A percentile compares a stretch with the other conserved stretches of the same genome.
phyloP scores from a whole-genome alignment of 805 yeast species.

The Saccharomycopsis fibuligera region DNA sequence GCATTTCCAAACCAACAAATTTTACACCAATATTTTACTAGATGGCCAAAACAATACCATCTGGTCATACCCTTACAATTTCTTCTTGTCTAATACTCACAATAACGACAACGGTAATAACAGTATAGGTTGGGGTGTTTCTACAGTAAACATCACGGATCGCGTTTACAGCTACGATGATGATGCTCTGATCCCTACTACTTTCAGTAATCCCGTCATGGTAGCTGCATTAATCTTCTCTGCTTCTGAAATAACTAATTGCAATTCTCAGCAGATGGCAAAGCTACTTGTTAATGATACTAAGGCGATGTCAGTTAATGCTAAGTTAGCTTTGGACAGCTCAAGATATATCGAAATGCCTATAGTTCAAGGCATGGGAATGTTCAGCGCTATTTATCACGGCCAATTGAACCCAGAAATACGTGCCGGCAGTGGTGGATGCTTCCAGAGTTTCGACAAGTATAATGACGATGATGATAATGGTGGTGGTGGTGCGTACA shows the following conservation, averaged over 20 bases:
- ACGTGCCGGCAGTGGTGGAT: slow-evolving; percentile 53
- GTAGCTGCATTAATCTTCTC: slow-evolving; percentile 43
- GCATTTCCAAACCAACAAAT: slow-evolving; percentile 62
- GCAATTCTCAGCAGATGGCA: slow-evolving; percentile 27
- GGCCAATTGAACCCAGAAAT: slow-evolving; percentile 51
- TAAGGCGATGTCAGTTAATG: slow-evolving; percentile 45
- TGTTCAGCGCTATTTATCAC: slow-evolving; percentile 43
- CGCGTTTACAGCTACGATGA: slow-evolving; percentile 35
- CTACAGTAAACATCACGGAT: slow-evolving; percentile 39
- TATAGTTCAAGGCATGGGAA: slow-evolving; percentile 56
- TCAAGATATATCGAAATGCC: slow-evolving; percentile 41
- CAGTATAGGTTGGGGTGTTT: slow-evolving; percentile 51
- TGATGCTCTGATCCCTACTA: slow-evolving; percentile 34
- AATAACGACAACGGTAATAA: slow-evolving; percentile 30
- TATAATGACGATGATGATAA: slow-evolving; percentile 31
- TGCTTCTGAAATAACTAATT: slow-evolving; percentile 29
- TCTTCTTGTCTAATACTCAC: slow-evolving; percentile 24
- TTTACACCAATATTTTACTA: slow-evolving; percentile 58
- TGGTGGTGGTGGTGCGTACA: slow-evolving; percentile 41
- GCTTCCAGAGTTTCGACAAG: slow-evolving; percentile 30
- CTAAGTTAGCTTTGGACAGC: slow-evolving; percentile 26
- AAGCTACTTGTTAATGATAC: slow-evolving; percentile 39
- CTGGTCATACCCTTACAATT: slow-evolving; percentile 62
- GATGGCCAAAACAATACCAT: slow-evolving; percentile 47
- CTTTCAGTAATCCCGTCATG: slow-evolving; percentile 50